phyloP scores from a whole-genome alignment of 441 rosid genomes.

The Populus trichocarpa region DNA sequence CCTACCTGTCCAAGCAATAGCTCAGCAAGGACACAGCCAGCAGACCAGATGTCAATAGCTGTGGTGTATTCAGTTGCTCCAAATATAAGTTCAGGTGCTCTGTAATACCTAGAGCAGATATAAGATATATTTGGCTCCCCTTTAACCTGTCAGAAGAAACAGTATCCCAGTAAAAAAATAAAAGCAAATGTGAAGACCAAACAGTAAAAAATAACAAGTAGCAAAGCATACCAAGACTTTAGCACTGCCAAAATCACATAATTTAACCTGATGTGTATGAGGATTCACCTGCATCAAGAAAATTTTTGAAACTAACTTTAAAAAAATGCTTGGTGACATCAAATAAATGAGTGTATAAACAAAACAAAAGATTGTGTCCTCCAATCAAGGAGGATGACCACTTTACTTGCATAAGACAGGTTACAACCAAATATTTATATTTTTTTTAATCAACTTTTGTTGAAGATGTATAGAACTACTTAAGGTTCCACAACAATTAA shows the following conservation, averaged over 20 bases:
- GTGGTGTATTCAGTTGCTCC: slow-evolving; percentile 94
- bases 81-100: slow-evolving; percentile 97
- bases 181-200: neutral
- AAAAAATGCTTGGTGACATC: neutral
- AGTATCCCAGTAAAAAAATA: slow-evolving; percentile 10
- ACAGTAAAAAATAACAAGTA: neutral
- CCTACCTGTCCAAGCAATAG: slow-evolving; percentile 85
- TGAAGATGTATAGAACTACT: neutral
- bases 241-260: slow-evolving; percentile 98
- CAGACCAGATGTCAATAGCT: slow-evolving; percentile 97
- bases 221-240: slow-evolving; percentile 75
- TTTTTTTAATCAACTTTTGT: neutral
- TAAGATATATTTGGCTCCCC: slow-evolving; percentile 98
- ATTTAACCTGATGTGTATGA: slow-evolving; percentile 93
- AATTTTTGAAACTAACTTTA: neutral
- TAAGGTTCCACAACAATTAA: neutral
- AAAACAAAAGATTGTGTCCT: neutral
- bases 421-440: neutral
- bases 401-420: neutral
- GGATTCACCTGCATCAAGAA: slow-evolving; percentile 73
- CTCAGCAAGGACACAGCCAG: slow-evolving; percentile 92
- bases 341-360: neutral
- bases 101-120: slow-evolving; percentile 91
- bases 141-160: slow-evolving; percentile 56
- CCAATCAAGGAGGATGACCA: neutral